Percentiles rank a stretch among this genome's conserved stretches.
phyloP scores from a whole-genome alignment of 1,284 basidiomycete species.

The Kwoniella shivajii region DNA sequence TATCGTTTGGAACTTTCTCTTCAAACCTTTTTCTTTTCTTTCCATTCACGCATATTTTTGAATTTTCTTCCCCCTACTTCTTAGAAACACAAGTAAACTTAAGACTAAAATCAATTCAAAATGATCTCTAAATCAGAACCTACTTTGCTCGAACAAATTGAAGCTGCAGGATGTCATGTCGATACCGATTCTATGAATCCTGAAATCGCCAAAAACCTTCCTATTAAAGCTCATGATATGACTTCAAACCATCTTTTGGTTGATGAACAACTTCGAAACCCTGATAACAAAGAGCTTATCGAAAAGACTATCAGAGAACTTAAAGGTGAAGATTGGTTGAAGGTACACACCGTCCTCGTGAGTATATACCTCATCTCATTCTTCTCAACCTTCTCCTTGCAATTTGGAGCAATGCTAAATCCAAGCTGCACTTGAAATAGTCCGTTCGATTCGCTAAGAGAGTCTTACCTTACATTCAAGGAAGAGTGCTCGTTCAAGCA shows the following conservation, averaged over 20 bases:
- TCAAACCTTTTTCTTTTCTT: neutral
- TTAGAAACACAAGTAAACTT: neutral
- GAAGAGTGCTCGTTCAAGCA: slow-evolving; percentile 32
- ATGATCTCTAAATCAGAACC: slow-evolving; percentile 23
- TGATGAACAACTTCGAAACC: slow-evolving; percentile 28
- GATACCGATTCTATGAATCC: slow-evolving; percentile 41
- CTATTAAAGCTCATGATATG: slow-evolving; percentile 39
- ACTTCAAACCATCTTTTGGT: slow-evolving; percentile 43
- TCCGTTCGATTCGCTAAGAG: slow-evolving; percentile 27
- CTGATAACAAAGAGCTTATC: slow-evolving; percentile 38
- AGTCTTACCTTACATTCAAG: slow-evolving; percentile 26
- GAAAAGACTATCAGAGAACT: slow-evolving; percentile 30
- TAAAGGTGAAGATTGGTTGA: slow-evolving; percentile 31
- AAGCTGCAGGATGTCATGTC: slow-evolving; percentile 29
- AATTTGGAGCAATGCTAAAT: too few relatives aligned
- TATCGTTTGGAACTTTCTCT: neutral
- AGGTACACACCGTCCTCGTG: slow-evolving; percentile 35
- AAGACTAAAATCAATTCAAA: slow-evolving; percentile 3
- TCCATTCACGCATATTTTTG: neutral
- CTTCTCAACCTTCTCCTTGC: neutral
- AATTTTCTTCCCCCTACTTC: neutral
- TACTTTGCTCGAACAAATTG: slow-evolving; percentile 41
- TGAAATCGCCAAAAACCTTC: slow-evolving; percentile 29
- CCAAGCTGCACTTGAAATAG: too few relatives aligned
- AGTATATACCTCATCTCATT: slow-evolving; percentile 13